Evolutionary conservation across 768 basidiomycete species (phyloP), one percentile per base, ranked within the genome.

Genomic region (Hemileccinum rubropunctum): DNA sequence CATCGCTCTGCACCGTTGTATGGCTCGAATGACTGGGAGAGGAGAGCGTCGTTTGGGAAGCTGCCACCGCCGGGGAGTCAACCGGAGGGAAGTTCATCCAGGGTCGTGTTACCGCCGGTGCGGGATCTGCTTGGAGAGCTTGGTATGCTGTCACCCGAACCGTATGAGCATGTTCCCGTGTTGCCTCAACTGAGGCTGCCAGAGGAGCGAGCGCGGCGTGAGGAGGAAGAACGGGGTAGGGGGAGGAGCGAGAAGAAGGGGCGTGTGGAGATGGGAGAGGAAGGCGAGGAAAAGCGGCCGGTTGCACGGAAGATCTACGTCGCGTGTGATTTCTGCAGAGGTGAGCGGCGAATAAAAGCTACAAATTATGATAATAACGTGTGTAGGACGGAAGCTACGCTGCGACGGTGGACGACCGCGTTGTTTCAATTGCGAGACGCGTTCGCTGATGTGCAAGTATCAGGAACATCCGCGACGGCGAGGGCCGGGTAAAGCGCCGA

Each of bases 261-360:
- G 14, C 48, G 54, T 38, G 34, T 35, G 37, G 57, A 53, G 48
- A 49, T 41, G 57, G 55, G 45, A 37, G 47, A 34, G 15, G 45
- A 39, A 17, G 53, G 40, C 23, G 57, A 60, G 35, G 66, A 60
- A 42, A 66, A 48, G 64, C 59, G 61, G 50, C 39, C 45, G 44
- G 56, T 42, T 2, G 42, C 17, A 5, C 60, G 60, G 33, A 68
- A 68, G 56, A 70, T 68, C 51, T 68, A 68, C 39, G 58, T 89
- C 32, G 88, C 88, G 50, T 91, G 88, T 70, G 74, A 86, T 67
- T 88, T 88, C 65, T 91, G 88, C 71, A 76, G 88, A 77, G 77
- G 88, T 83, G 57, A 72, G 77, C 61, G 21, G 45, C 10, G 14
- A 13, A n/a, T n/a, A n/a, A n/a, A n/a, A n/a, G n/a, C n/a, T 23